Conservation (phyloP, 2,329 filamentous ascomycete species). For the Trichoderma cornu-damae region DNA sequence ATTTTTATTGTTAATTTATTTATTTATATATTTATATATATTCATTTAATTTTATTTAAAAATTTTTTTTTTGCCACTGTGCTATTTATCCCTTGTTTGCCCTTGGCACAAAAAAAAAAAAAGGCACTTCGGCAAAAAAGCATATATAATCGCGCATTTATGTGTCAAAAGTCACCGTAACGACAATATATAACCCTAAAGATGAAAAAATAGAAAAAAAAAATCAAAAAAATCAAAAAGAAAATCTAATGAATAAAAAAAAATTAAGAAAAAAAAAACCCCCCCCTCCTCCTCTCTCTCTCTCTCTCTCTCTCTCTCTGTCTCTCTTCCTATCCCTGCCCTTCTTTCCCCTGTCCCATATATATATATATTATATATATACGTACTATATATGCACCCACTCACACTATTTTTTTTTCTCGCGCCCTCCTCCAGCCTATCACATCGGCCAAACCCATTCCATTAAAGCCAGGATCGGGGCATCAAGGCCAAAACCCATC, state of each 20-base stretch:
- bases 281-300: background rate
- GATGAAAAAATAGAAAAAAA: background rate
- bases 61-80: too few species aligned
- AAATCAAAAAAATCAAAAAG: background rate
- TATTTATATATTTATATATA: too few species aligned
- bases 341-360: conserved; percentile 1
- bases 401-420: conserved; percentile 7
- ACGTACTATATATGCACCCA: conserved; percentile 8
- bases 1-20: too few species aligned
- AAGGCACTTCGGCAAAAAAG: too few species aligned
- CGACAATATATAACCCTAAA: too few species aligned
- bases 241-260: background rate
- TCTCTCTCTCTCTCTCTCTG: background rate
- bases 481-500: background rate
- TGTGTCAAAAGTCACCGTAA: too few species aligned
- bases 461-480: background rate
- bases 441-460: background rate
- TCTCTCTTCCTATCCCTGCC: background rate
- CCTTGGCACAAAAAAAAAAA: too few species aligned
- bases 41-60: too few species aligned
- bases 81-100: too few species aligned
- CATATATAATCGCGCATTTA: too few species aligned
- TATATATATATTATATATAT: too few species aligned
- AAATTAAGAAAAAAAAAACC: background rate
- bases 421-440: background rate